A percentile compares a stretch with the other conserved stretches of the same genome.
These are phyloP conservation scores for Russula emetica DNA, from an alignment of 768 basidiomycete genomes.

Conservation along the genomic window DNA sequence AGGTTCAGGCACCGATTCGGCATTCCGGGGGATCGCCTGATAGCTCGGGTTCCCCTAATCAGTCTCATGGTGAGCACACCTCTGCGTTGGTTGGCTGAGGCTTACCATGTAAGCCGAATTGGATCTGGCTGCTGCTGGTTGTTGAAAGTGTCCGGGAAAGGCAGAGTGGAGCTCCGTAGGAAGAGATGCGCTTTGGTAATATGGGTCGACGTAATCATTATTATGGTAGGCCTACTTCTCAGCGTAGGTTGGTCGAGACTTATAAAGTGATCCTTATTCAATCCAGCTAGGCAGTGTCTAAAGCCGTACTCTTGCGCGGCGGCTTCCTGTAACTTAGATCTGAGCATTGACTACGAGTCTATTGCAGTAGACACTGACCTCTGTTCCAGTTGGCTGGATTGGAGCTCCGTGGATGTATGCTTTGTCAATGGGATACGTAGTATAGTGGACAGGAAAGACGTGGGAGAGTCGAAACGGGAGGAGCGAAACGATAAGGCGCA, in stretches of 20 bases:
- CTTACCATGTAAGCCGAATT: not conserved
- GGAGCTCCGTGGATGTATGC: not conserved
- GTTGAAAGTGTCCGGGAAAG: not conserved
- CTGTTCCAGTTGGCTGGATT: not conserved
- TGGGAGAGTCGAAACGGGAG: too few species aligned
- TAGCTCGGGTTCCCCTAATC: not conserved
- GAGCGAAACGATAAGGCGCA: too few species aligned
- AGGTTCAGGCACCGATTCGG: not conserved
- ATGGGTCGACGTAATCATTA: not conserved
- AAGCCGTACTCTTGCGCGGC: too few species aligned
- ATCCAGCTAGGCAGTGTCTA: too few species aligned
- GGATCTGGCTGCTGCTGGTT: not conserved
- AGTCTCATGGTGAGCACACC: not conserved
- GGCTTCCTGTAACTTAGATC: not conserved
- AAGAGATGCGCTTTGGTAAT: too few species aligned
- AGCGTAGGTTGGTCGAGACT: not conserved
- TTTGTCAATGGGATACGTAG: not conserved
- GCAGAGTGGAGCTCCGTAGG: not conserved
- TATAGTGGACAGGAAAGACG: too few species aligned
- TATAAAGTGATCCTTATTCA: not conserved
- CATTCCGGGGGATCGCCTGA: too few species aligned
- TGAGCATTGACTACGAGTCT: not conserved
- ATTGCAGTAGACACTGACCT: slow-evolving; percentile 1
- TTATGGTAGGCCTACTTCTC: not conserved
- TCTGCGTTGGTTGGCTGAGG: not conserved